A percentile compares a stretch with the other conserved stretches of the same genome.
Conservation (phyloP, 108 stramenopile species). For the Cyclotella kingstonii region DNA sequence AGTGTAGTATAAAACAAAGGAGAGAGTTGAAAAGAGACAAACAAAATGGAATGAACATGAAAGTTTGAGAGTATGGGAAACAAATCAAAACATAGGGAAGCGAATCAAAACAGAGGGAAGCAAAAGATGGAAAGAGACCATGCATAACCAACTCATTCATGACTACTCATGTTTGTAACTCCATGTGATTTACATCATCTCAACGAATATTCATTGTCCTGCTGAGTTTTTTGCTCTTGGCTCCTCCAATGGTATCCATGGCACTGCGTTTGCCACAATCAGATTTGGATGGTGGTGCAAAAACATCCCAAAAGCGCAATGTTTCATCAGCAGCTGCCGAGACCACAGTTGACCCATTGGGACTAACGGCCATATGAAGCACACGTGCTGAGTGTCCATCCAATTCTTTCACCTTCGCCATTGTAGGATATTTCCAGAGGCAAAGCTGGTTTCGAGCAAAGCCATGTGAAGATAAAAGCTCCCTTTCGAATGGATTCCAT, state of each 20-base stretch:
- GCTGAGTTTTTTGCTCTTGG: conserved; percentile 52
- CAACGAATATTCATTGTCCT: conserved; percentile 67
- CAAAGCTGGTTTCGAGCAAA: conserved; percentile 95
- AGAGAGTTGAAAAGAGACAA: too few species aligned
- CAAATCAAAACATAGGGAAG: conserved; percentile 15
- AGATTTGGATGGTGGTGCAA: conserved; percentile 50
- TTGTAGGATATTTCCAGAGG: conserved; percentile 94
- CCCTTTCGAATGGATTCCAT: conserved; percentile 94
- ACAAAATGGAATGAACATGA: conserved; percentile 1
- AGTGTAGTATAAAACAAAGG: too few species aligned
- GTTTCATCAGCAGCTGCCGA: conserved; percentile 91
- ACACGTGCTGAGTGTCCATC: conserved; percentile 85
- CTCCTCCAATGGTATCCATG: conserved; percentile 35
- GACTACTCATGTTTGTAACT: background rate
- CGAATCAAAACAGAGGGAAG: conserved; percentile 16
- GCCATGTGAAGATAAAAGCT: conserved; percentile 94
- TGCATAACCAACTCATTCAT: conserved; percentile 4
- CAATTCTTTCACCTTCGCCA: conserved; percentile 86
- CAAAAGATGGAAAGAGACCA: conserved; percentile 14
- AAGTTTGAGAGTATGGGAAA: conserved; percentile 10
- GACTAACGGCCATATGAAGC: conserved; percentile 76
- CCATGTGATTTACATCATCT: background rate
- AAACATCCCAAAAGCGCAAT: conserved; percentile 91
- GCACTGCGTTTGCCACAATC: conserved; percentile 43
- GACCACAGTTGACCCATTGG: conserved; percentile 77